These are phyloP conservation scores for Cyclotella atomus DNA, from an alignment of 108 stramenopile genomes.

Conservation along the genomic window DNA sequence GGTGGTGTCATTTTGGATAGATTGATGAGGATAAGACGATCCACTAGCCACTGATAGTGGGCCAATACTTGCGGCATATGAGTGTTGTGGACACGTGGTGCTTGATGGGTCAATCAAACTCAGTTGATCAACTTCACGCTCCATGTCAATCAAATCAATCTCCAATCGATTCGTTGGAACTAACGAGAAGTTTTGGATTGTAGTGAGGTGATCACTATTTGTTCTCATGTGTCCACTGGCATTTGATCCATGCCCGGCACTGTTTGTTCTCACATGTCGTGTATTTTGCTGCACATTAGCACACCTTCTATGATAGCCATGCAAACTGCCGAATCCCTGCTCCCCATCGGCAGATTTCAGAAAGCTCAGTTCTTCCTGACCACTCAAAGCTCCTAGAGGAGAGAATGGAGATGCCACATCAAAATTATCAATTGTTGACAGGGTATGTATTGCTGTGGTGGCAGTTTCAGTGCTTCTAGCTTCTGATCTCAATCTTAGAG, in stretches of 20 bases:
- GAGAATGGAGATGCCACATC: slow-evolving; percentile 19
- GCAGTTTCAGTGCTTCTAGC: slow-evolving; percentile 8
- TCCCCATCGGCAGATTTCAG: neutral
- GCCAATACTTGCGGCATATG: too few relatives aligned
- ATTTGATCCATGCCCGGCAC: neutral
- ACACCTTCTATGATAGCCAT: slow-evolving; percentile 17
- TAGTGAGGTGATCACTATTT: neutral
- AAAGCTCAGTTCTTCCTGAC: slow-evolving; percentile 3
- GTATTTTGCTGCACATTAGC: too few relatives aligned
- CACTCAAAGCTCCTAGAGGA: slow-evolving; percentile 10
- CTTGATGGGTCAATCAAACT: too few relatives aligned
- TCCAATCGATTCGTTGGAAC: neutral
- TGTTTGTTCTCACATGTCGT: neutral
- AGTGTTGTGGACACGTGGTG: too few relatives aligned
- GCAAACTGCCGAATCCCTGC: neutral
- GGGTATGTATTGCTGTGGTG: slow-evolving; percentile 19
- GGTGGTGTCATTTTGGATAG: neutral
- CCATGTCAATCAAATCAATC: slow-evolving; percentile 30
- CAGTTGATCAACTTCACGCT: neutral
- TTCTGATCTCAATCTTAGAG: neutral
- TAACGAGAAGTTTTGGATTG: slow-evolving; percentile 1
- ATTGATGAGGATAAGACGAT: neutral
- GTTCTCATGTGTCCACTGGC: neutral
- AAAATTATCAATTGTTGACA: slow-evolving; percentile 28
- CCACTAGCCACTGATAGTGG: neutral